Base-by-base conservation (phyloP, 805 yeast species). In the Zygosaccharomyces rouxii region DNA sequence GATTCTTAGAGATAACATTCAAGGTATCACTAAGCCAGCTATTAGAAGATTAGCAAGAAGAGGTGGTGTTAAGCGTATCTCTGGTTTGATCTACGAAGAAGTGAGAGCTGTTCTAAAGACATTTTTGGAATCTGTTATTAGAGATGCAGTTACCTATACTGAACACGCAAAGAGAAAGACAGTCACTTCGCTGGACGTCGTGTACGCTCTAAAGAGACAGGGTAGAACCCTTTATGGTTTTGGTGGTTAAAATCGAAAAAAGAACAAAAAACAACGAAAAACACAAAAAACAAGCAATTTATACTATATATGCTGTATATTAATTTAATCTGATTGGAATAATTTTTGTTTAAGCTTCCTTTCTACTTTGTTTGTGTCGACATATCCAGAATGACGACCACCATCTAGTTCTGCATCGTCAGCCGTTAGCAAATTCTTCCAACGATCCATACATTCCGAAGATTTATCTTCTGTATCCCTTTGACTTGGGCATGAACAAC, bases 131-230 rank as follows among this genome's bases (percentile, higher is more conserved):
- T 84, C 87, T 70, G 97, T 94, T 63, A 92, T 92, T 77, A 89
- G 97, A 82, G 98, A 94, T 68, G 98, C 99, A 67, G 97, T 94
- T 68, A 89, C 97, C 68, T 92, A 92, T 82, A 94, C 99, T 62
- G 98, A 94, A 79, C 98, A 92, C 85, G 99, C 98, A 68, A 94
- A 94, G 94, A 89, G 99, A 85, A 92, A 92, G 89, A 94, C 99
- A 60, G 98, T 92, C 68, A 92, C 99, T 64, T 90, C 99, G 55
- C 83, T 92, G 70, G 99, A 92, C 73, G 98, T 92, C 64, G 98
- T 92, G 68, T 92, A 92, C 76, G 98, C 98, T 68, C 86, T 92
- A 79, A 92, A 92, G 94, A 89, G 98, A 85, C 97, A 94, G 81
- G 99, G 99, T 72, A 87, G 98, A 80, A 94, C 98, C 78, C 84